A percentile compares a stretch with the other conserved stretches of the same genome.
phyloP scores from a whole-genome alignment of 495 filamentous ascomycete genomes.

The Pseudevernia furfuracea region DNA sequence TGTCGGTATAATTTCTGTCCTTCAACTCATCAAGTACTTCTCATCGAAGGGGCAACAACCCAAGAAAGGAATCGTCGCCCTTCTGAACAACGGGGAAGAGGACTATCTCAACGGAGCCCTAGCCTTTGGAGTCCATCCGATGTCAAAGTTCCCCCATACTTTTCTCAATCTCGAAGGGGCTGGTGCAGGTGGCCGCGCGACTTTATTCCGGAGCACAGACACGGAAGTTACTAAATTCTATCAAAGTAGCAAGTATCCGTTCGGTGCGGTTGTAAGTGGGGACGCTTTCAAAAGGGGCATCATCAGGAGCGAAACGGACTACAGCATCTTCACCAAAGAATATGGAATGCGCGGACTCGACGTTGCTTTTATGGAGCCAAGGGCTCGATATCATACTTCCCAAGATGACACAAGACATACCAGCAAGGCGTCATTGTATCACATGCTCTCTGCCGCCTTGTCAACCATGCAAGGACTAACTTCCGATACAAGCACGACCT shows the following conservation, averaged over 20 bases:
- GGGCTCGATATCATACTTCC: conserved; percentile 83
- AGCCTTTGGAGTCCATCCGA: conserved; percentile 74
- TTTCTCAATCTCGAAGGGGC: conserved; percentile 95
- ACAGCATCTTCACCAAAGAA: conserved; percentile 72
- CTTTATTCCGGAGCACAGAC: conserved; percentile 79
- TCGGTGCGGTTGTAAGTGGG: conserved; percentile 69
- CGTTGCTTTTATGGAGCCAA: conserved; percentile 80
- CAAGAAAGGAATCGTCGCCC: conserved; percentile 68
- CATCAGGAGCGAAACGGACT: conserved; percentile 82
- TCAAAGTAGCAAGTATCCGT: conserved; percentile 60
- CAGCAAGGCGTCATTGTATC: conserved; percentile 70
- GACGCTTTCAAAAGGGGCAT: conserved; percentile 76
- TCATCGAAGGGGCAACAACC: conserved; percentile 67
- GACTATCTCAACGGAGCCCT: conserved; percentile 85
- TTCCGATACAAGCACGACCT: conserved; percentile 57
- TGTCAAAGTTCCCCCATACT: conserved; percentile 66
- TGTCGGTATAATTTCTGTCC: conserved; percentile 72
- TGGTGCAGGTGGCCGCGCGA: conserved; percentile 84
- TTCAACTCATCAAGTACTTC: conserved; percentile 88
- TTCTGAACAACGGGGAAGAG: conserved; percentile 96
- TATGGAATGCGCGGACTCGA: conserved; percentile 83
- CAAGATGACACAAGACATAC: conserved; percentile 80
- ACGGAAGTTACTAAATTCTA: conserved; percentile 79
- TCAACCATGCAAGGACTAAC: conserved; percentile 63
- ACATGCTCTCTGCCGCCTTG: conserved; percentile 82